Evolutionary conservation across 2,329 filamentous ascomycete genomes (phyloP).

Genomic region (Apiospora sp.): DNA sequence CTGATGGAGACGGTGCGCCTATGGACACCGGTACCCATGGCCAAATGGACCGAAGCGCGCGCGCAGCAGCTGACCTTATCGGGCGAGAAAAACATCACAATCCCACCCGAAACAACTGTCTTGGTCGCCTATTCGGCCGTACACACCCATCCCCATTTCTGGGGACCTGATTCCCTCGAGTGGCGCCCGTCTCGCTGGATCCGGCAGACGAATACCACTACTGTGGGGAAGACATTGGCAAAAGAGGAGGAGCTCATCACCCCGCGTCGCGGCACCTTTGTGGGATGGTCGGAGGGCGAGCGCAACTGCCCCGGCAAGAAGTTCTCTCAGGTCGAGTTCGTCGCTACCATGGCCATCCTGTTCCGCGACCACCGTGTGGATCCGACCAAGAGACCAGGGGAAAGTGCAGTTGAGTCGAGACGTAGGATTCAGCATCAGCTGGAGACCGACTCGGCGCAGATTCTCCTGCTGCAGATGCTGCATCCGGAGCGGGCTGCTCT

Average conservation of each 20-base stretch:
- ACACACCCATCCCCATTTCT: conserved; percentile 39
- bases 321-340: conserved; percentile 46
- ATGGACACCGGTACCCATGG: no score
- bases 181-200: conserved; percentile 41
- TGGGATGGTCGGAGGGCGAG: conserved; percentile 42
- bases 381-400: neutral
- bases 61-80: conserved; percentile 30
- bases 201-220: neutral
- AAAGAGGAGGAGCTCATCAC: conserved; percentile 28
- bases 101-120: conserved; percentile 37
- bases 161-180: conserved; percentile 36
- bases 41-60: conserved; percentile 38
- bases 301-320: conserved; percentile 42
- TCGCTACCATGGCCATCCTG: conserved; percentile 38
- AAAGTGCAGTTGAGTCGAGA: neutral
- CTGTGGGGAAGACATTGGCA: conserved; percentile 22
- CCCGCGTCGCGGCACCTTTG: conserved; percentile 32
- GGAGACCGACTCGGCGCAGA: conserved; percentile 17
- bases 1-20: neutral
- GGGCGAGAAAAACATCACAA: conserved; percentile 29
- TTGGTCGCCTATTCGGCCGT: conserved; percentile 33
- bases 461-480: conserved; percentile 28
- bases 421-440: conserved; percentile 24
- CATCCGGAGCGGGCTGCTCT: conserved; percentile 28
- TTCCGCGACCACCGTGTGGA: conserved; percentile 30